Percentiles rank a stretch among this genome's conserved stretches.
Conservation (phyloP, 2,329 filamentous ascomycete genomes). For the Emericellopsis cladophorae region DNA sequence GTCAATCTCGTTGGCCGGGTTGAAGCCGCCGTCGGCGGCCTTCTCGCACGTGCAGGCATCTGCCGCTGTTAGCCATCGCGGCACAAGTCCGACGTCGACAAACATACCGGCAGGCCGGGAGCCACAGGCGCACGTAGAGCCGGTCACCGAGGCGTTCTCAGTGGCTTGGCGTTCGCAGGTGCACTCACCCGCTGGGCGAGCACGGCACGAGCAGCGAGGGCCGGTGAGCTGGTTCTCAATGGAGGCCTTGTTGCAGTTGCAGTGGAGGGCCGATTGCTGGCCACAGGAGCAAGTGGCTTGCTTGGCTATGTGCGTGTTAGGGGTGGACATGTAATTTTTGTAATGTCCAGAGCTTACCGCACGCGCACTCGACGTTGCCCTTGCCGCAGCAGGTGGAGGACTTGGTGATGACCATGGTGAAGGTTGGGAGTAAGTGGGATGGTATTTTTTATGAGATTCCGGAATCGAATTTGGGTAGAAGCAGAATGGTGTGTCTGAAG, state of each 20-base stretch:
- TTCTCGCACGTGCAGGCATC: constrained; percentile 77
- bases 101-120: constrained; percentile 55
- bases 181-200: constrained; percentile 67
- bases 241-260: constrained; percentile 66
- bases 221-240: constrained; percentile 64
- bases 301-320: constrained; percentile 28
- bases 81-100: neutral
- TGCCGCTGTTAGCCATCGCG: constrained; percentile 12
- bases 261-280: constrained; percentile 74
- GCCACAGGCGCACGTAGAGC: constrained; percentile 64
- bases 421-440: neutral
- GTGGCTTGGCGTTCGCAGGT: constrained; percentile 61
- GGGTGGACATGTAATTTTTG: neutral
- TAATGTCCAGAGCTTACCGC: constrained; percentile 31
- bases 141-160: constrained; percentile 54
- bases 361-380: constrained; percentile 38
- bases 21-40: constrained; percentile 45
- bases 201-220: constrained; percentile 71
- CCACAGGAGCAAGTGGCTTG: constrained; percentile 78
- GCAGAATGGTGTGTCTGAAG: neutral
- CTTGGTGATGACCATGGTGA: constrained; percentile 21
- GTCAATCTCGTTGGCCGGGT: constrained; percentile 63
- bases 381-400: constrained; percentile 44
- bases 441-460: neutral
- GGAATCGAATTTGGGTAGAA: neutral